Base-by-base conservation (phyloP, 768 basidiomycete species). In the Steccherinum ochraceum region DNA sequence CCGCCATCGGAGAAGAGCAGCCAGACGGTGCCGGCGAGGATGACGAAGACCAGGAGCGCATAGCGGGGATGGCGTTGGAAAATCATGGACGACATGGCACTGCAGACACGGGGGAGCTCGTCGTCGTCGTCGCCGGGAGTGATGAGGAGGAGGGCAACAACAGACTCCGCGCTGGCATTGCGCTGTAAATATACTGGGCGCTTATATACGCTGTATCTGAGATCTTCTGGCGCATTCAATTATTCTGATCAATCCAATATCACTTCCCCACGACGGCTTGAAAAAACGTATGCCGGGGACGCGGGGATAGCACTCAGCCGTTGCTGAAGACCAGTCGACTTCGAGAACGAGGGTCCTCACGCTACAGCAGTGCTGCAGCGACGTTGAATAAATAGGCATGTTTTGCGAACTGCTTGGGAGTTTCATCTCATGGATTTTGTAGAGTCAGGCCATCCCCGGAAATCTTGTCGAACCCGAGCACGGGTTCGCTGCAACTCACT, bases 21-120 rank as follows among this genome's bases (percentile, higher is more conserved):
- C 23, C 50, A 25, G 18, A 49, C 43, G 44, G 55, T 55, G 53
- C 20, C 35, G 23, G 46, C 13, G 51, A 58, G 53, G 13, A 58
- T 19, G 30, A 49, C 26, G 21, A 41, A 18, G 20, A 55, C 41
- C 13, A 51, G 40, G 12, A 42, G 11, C 11, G 40, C 45, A 42
- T 52, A 58, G 10, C 56, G 53, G 16, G 56, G 53, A 27, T 52
- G 43, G 23, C 53, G 46, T 12, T 45, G 11, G 24, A 30, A 35
- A 16, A 35, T 35, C 30, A 35, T 35, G 30, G 30, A 35, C 7
- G 30, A 35, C 30, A 35, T 35, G 7, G 30, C 30, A n/a, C n/a
- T n/a, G 30, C 7, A 16, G 30, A 35, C 30, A 16, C 7, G 30
- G 16, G 30, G 30, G 16, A 7, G 30, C 7, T 35, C 30, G 30